These are phyloP conservation scores for Periconia digitata DNA, from an alignment of 2,329 filamentous ascomycete genomes.

Conservation along the genomic window DNA sequence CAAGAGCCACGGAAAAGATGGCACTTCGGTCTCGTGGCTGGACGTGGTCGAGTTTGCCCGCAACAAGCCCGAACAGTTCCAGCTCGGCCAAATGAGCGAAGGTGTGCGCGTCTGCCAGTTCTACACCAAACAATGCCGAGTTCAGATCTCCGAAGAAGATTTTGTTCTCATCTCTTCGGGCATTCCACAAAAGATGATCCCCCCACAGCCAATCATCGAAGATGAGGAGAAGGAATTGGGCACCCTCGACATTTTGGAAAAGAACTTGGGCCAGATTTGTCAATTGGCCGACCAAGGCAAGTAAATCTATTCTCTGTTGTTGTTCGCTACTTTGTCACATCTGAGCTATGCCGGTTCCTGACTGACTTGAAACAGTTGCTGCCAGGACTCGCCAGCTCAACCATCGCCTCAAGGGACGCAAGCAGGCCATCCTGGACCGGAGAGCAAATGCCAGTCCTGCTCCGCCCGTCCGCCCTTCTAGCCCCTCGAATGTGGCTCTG, in stretches of 20 bases:
- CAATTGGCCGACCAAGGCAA: constrained; percentile 76
- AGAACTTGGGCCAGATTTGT: constrained; percentile 73
- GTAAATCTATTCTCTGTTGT: constrained; percentile 15
- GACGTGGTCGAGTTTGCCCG: constrained; percentile 85
- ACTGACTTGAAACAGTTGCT: constrained; percentile 53
- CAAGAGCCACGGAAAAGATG: constrained; percentile 63
- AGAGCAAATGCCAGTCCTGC: constrained; percentile 54
- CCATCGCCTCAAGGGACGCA: constrained; percentile 74
- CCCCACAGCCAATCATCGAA: constrained; percentile 77
- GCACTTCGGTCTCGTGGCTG: constrained; percentile 72
- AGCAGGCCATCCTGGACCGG: constrained; percentile 69
- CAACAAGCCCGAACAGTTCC: constrained; percentile 76
- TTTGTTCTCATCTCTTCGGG: constrained; percentile 82
- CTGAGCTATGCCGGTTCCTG: not conserved
- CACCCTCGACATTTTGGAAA: constrained; percentile 80
- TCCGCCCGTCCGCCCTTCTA: constrained; percentile 37
- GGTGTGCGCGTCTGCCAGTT: constrained; percentile 77
- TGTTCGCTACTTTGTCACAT: not conserved
- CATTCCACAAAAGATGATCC: constrained; percentile 78
- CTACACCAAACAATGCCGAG: constrained; percentile 74
- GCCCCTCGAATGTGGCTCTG: constrained; percentile 45
- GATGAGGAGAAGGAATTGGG: constrained; percentile 85
- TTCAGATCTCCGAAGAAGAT: constrained; percentile 87
- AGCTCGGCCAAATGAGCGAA: constrained; percentile 67
- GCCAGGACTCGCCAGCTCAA: constrained; percentile 76